Conservation (phyloP, 805 yeast genomes). For the Candida sithepensis region DNA sequence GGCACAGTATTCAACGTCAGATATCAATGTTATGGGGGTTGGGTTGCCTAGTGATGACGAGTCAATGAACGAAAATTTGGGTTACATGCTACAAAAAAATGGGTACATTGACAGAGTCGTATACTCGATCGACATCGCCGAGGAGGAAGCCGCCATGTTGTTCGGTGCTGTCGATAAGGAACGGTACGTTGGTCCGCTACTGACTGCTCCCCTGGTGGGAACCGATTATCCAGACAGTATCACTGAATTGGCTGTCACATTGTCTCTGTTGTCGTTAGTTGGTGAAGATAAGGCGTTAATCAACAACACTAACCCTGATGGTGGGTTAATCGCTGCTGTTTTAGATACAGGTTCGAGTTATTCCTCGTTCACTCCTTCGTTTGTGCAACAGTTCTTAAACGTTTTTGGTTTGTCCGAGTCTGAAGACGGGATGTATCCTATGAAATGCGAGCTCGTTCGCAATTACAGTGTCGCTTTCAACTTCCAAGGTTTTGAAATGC, state of each 20-base stretch:
- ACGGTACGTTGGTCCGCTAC: neutral
- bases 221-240: neutral
- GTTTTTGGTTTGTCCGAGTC: neutral
- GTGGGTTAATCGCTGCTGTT: neutral
- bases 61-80: neutral
- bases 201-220: neutral
- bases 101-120: neutral
- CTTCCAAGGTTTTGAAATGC: slow-evolving; percentile 1
- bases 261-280: neutral
- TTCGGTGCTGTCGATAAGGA: neutral
- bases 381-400: neutral
- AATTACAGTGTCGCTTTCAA: neutral
- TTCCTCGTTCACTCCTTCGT: neutral
- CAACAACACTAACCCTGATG: neutral
- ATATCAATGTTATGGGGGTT: neutral
- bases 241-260: neutral
- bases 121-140: neutral
- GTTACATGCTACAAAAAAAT: neutral
- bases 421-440: neutral
- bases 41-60: neutral
- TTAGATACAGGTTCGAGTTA: neutral
- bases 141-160: neutral
- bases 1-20: neutral
- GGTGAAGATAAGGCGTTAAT: neutral
- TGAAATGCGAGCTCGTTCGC: neutral